Conservation (phyloP, 2,329 filamentous ascomycete genomes). For the Thermoascus crustaceus region DNA sequence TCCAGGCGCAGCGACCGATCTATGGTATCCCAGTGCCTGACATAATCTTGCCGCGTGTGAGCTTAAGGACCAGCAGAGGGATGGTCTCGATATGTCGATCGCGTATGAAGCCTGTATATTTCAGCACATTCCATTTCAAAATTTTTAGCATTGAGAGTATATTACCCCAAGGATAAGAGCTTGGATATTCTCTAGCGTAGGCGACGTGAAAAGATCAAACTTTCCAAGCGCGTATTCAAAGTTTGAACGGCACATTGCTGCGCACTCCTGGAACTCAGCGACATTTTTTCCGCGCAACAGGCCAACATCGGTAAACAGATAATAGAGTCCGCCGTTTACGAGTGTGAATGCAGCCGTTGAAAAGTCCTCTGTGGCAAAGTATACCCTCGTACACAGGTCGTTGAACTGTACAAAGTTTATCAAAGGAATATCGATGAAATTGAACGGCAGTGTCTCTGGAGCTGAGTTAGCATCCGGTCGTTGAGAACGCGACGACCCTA, state of each 20-base stretch:
- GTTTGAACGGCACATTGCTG: conserved; percentile 34
- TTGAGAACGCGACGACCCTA: background rate
- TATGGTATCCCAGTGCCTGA: conserved; percentile 56
- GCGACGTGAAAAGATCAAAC: conserved; percentile 50
- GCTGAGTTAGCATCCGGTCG: background rate
- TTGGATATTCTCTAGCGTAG: conserved; percentile 49
- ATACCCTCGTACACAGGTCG: conserved; percentile 34
- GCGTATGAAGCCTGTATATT: conserved; percentile 48
- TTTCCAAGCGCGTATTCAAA: conserved; percentile 39
- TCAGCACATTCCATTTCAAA: conserved; percentile 16
- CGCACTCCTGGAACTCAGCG: conserved; percentile 16
- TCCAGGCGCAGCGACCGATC: conserved; percentile 22
- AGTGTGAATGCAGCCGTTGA: conserved; percentile 33
- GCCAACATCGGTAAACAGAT: conserved; percentile 28
- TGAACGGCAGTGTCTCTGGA: conserved; percentile 15
- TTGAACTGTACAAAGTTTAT: conserved; percentile 26
- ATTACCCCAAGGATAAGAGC: conserved; percentile 51
- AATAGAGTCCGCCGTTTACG: conserved; percentile 31
- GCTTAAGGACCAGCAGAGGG: conserved; percentile 56
- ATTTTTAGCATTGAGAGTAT: conserved; percentile 12
- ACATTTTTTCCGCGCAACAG: conserved; percentile 17
- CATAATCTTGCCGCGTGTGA: conserved; percentile 53
- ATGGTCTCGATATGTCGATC: conserved; percentile 54
- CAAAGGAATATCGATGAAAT: conserved; percentile 24
- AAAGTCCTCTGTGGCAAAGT: conserved; percentile 36